Base-by-base conservation (phyloP, 306 rosid genomes). In the Pachyrhizus erosus region DNA sequence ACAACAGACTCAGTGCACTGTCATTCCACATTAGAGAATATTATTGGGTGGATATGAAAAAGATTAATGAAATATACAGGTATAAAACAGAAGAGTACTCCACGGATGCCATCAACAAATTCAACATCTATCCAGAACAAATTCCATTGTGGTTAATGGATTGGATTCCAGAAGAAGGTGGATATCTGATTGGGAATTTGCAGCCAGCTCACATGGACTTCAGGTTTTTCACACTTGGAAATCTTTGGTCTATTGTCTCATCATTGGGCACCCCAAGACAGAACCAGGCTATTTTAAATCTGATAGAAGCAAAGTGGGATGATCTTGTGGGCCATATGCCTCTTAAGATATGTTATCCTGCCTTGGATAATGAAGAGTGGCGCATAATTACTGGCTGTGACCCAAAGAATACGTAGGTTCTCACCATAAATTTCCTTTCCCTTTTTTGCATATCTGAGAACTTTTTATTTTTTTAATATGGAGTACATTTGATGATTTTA, bases 181-280 rank as follows among this genome's bases (percentile, higher is more conserved):
- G 99, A 17, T 96, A 90, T 86, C 80, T 96, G 71, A 92, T 96
- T 40, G 99, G 98, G 60, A 96, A 96, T 87, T 87, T 96, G 80
- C 99, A 96, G 85, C 99, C 99, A 84, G 97, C 93, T 27, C 98
- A 94, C 87, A 92, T 94, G 98, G 98, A 92, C 85, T 94, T 94
- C 75, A 88, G 97, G 84, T 92, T 94, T 66, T 94, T 94, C 64
- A 88, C 90, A 1, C 94, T 92, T 2, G 98, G 98, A 80, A 94
- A 94, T 87, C 87, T 92, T 68, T 94, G 98, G 98, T 82, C 97
- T 46, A 86, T 94, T 62, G 78, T 91, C 68, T 92, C 97, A 0
- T 90, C 98, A 61, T 80, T 92, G 65, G 92, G 91, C 23, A 91
- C 93, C 85, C 92, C 83, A 37, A 79, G 90, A 70, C 97, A 94